A percentile compares a stretch with the other conserved stretches of the same genome.
Evolutionary conservation across 1,284 basidiomycete species (phyloP).

Genomic region (Ustilago hordei): DNA sequence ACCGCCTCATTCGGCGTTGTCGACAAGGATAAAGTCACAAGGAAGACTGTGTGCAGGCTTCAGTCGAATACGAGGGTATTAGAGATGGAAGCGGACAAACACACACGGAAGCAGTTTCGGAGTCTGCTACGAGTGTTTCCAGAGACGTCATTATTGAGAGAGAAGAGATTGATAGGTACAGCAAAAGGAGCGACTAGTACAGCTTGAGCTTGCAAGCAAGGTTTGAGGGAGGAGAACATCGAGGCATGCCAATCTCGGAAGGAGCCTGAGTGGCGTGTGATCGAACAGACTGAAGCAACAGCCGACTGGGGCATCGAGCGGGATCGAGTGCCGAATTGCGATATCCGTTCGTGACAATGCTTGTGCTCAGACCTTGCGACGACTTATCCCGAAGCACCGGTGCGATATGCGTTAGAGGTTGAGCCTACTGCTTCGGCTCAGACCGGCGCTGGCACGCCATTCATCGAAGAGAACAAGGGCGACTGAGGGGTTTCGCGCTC

Average conservation of each 20-base stretch:
- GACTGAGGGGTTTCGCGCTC: background rate
- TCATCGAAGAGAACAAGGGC: too few species aligned
- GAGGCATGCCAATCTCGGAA: background rate
- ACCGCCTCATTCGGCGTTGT: background rate
- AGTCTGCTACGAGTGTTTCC: slow-evolving; percentile 4
- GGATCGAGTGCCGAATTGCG: background rate
- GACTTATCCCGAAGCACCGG: background rate
- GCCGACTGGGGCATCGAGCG: background rate
- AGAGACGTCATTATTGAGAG: background rate
- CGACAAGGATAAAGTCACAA: too few species aligned
- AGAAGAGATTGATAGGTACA: slow-evolving; percentile 5
- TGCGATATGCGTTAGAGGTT: background rate
- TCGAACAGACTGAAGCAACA: background rate
- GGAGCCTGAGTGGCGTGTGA: too few species aligned
- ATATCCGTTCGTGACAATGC: background rate
- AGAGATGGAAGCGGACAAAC: too few species aligned
- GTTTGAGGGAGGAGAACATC: background rate
- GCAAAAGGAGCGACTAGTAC: slow-evolving; percentile 6
- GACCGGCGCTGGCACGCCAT: background rate
- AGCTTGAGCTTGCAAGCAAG: slow-evolving; percentile 1
- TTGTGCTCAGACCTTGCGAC: background rate
- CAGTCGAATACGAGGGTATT: too few species aligned
- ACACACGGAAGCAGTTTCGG: too few species aligned
- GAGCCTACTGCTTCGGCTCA: background rate
- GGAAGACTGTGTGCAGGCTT: too few species aligned